Percentiles rank a stretch among this genome's conserved stretches.
Evolutionary conservation across 805 yeast species (phyloP).

Genomic region (Sporopachydermia lactativora): DNA sequence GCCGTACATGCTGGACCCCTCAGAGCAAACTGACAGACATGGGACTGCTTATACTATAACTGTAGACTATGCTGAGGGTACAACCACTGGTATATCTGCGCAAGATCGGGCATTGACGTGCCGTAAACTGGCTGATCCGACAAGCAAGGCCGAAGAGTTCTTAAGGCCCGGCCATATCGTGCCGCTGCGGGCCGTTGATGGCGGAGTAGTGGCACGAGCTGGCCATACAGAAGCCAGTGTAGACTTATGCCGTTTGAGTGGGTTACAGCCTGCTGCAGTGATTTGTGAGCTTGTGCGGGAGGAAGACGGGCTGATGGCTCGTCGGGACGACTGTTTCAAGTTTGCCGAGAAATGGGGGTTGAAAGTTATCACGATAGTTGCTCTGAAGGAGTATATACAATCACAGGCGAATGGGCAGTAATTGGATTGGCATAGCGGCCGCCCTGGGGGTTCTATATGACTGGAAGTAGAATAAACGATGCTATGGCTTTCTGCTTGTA

Average conservation of each 20-base stretch:
- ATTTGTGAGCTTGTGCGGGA: constrained; percentile 92
- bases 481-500: too few relatives aligned
- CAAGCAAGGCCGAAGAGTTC: constrained; percentile 46
- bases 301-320: constrained; percentile 90
- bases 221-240: constrained; percentile 99
- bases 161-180: constrained; percentile 89
- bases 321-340: constrained; percentile 69
- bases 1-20: constrained; percentile 53
- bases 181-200: constrained; percentile 83
- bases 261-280: constrained; percentile 74
- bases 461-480: too few relatives aligned
- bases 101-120: constrained; percentile 85
- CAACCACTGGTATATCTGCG: constrained; percentile 95
- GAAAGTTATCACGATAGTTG: constrained; percentile 69
- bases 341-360: constrained; percentile 51
- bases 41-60: constrained; percentile 96
- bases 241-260: constrained; percentile 66
- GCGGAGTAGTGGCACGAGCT: constrained; percentile 64
- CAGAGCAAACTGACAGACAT: constrained; percentile 59
- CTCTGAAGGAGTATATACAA: constrained; percentile 39
- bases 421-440: too few relatives aligned
- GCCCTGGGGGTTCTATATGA: too few relatives aligned
- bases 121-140: constrained; percentile 47
- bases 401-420: background rate
- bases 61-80: constrained; percentile 72